Percentiles rank a stretch among this genome's conserved stretches.
Conservation (phyloP, 768 basidiomycete species). For the Coprinopsis marcescibilis region DNA sequence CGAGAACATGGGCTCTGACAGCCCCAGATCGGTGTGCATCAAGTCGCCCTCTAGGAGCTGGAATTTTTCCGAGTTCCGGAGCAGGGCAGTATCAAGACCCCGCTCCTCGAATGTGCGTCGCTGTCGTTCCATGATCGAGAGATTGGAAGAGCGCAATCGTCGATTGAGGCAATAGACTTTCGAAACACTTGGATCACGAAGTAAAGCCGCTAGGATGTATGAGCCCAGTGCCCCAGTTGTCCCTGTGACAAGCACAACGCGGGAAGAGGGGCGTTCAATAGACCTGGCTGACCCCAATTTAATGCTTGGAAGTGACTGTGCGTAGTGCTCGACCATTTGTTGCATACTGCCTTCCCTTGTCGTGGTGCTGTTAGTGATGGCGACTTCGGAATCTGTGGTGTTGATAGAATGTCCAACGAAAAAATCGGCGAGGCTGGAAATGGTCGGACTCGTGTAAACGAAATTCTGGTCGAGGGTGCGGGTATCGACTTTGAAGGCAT, state of each 20-base stretch:
- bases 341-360: constrained; percentile 15
- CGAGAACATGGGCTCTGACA: constrained; percentile 20
- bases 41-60: constrained; percentile 33
- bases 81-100: constrained; percentile 22
- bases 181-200: constrained; percentile 19
- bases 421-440: constrained; percentile 11
- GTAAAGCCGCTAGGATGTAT: constrained; percentile 25
- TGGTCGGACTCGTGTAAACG: constrained; percentile 17
- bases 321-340: constrained; percentile 21
- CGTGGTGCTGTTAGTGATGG: background rate
- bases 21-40: constrained; percentile 22
- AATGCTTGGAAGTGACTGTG: constrained; percentile 10
- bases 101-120: constrained; percentile 16
- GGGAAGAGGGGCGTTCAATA: background rate
- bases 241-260: constrained; percentile 30
- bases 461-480: constrained; percentile 12
- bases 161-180: constrained; percentile 33
- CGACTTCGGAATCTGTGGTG: background rate
- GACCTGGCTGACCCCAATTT: background rate
- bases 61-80: constrained; percentile 25
- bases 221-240: constrained; percentile 31
- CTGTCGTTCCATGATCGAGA: constrained; percentile 17
- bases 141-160: background rate
- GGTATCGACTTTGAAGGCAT: constrained; percentile 1
- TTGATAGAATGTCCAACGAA: constrained; percentile 1